phyloP scores from a whole-genome alignment of 495 filamentous ascomycete genomes.

The Hypoxylon fuscum region DNA sequence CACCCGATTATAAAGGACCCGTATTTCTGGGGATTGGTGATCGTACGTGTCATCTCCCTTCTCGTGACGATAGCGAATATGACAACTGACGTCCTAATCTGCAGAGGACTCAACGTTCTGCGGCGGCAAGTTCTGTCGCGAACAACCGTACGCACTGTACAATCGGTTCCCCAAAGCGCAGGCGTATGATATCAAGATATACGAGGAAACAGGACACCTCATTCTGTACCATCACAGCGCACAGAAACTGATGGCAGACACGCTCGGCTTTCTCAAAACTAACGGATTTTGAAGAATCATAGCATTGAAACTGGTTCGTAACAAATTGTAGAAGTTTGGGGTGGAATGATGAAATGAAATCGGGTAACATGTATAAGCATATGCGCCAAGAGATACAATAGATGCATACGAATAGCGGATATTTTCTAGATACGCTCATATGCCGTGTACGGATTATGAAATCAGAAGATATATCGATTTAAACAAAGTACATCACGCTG shows the following conservation, averaged over 20 bases:
- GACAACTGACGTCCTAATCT: neutral
- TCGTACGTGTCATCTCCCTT: slow-evolving; percentile 14
- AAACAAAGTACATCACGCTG: no score
- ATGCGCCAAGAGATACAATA: no score
- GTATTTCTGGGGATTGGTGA: slow-evolving; percentile 37
- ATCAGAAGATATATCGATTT: no score
- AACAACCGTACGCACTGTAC: slow-evolving; percentile 20
- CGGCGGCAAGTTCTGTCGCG: slow-evolving; percentile 15
- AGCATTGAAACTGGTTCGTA: no score
- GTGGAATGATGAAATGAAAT: no score
- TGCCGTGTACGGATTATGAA: no score
- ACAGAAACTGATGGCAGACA: slow-evolving; percentile 16
- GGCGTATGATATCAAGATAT: slow-evolving; percentile 28
- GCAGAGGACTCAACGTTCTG: slow-evolving; percentile 26
- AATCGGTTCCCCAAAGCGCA: slow-evolving; percentile 27
- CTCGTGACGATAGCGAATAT: neutral
- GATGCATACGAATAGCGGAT: no score
- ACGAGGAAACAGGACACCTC: slow-evolving; percentile 26
- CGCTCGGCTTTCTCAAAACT: slow-evolving; percentile 4
- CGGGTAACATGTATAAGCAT: no score
- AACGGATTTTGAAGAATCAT: neutral
- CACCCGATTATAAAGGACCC: slow-evolving; percentile 26
- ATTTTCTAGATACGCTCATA: no score
- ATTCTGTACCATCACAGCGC: slow-evolving; percentile 32
- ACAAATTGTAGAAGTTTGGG: no score